Conservation (phyloP, 768 basidiomycete species). For the Trametes cubensis region DNA sequence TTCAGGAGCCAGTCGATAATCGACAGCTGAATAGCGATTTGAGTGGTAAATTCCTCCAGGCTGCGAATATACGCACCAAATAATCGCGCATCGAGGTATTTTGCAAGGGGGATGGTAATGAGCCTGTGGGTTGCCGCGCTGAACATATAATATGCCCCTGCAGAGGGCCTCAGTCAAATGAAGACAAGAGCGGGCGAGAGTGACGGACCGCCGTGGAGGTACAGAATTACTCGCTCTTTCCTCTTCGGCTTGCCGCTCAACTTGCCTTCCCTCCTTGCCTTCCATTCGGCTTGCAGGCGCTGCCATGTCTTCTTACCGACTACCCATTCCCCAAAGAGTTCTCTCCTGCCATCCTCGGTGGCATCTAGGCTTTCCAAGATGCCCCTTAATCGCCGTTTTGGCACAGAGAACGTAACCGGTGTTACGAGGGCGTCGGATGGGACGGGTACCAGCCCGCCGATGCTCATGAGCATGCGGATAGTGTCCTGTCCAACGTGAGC, state of each 20-base stretch:
- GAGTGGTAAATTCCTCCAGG: not conserved
- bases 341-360: slow-evolving; percentile 73
- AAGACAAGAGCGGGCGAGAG: not conserved
- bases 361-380: slow-evolving; percentile 77
- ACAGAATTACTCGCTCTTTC: slow-evolving; percentile 84
- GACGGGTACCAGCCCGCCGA: slow-evolving; percentile 81
- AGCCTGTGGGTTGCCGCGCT: slow-evolving; percentile 89
- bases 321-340: slow-evolving; percentile 95
- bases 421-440: slow-evolving; percentile 94
- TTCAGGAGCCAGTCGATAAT: slow-evolving; percentile 96
- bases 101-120: slow-evolving; percentile 89
- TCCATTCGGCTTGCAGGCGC: slow-evolving; percentile 81
- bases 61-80: slow-evolving; percentile 57
- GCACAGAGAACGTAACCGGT: slow-evolving; percentile 88
- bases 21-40: slow-evolving; percentile 60
- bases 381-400: slow-evolving; percentile 70
- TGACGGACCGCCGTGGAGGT: slow-evolving; percentile 84
- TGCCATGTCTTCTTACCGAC: slow-evolving; percentile 93
- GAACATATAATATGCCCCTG: slow-evolving; percentile 91
- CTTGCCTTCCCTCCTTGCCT: slow-evolving; percentile 36
- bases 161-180: not conserved
- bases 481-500: slow-evolving; percentile 38
- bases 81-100: slow-evolving; percentile 85
- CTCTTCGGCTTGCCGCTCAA: slow-evolving; percentile 39
- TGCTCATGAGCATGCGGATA: slow-evolving; percentile 67